Base-by-base conservation (phyloP, 164 flowering plant genomes). In the Platanus orientalis region DNA sequence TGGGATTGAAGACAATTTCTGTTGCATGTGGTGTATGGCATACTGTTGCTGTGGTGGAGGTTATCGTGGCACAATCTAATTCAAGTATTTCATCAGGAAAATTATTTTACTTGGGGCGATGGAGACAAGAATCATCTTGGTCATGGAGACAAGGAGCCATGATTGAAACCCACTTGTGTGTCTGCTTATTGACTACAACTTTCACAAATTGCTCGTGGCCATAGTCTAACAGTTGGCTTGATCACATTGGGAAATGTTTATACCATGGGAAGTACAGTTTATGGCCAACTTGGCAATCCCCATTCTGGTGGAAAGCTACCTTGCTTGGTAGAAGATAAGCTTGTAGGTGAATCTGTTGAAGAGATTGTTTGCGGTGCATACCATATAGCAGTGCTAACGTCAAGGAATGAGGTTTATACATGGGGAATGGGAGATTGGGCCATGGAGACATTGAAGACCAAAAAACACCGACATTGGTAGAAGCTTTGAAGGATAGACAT, bases 21-120 rank as follows among this genome's bases (percentile, higher is more conserved):
- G 90, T 78, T 65, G 91, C 94, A 17, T 88, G 94, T 77, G 96
- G 96, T 11, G 92, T 90, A 23, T 88, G 96, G 96, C 92, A 90
- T 65, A 84, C 96, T 42, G 96, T 94, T 59, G 96, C 96, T 6
- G 84, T 85, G 29, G 96, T 89, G 56, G 96, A 89, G 67, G 92
- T 89, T 45, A 89, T 89, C 55, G 89, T 79, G 23, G 79, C 90
- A 27, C 90, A 83, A 63, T 85, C 92, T 20, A 83, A 85, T 69
- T 66, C 96, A 4, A 75, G 84, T 69, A 61, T 79, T 72, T 80
- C 90, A 57, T 89, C 89, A 20, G 85, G 94, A 26, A 90, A 90
- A 54, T 61, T 90, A 30, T 90, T n/a, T 90, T 66, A 87, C 96
- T 16, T 90, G 96, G 94, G 96, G 96, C 11, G 96, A 90, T 64